These are phyloP conservation scores for Cytospora piceae DNA, from an alignment of 2,329 filamentous ascomycete species.

Conservation along the genomic window DNA sequence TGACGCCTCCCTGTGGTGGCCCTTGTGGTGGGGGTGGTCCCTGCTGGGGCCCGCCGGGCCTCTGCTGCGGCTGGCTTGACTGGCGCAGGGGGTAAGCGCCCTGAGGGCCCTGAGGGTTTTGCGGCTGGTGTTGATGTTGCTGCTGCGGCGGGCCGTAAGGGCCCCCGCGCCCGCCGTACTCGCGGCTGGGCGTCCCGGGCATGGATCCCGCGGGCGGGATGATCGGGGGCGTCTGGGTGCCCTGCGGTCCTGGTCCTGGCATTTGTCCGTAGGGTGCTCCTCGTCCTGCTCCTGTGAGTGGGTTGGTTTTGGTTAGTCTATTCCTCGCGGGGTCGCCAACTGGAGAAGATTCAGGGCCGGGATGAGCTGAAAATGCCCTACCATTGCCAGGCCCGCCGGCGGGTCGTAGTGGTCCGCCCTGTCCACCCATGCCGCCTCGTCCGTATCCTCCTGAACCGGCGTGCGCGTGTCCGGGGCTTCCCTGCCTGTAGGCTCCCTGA, in stretches of 20 bases:
- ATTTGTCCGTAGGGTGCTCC: slow-evolving; percentile 26
- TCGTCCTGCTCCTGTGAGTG: slow-evolving; percentile 35
- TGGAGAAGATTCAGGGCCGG: slow-evolving; percentile 38
- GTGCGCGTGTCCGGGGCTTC: slow-evolving; percentile 43
- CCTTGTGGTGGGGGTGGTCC: slow-evolving; percentile 5
- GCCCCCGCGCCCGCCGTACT: slow-evolving; percentile 28
- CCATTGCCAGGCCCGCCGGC: slow-evolving; percentile 27
- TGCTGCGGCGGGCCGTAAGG: slow-evolving; percentile 22
- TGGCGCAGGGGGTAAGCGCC: slow-evolving; percentile 13
- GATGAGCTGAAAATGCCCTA: slow-evolving; percentile 17
- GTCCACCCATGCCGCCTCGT: slow-evolving; percentile 32
- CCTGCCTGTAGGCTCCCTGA: slow-evolving; percentile 46
- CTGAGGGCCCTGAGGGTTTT: not conserved
- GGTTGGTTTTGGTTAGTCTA: slow-evolving; percentile 45
- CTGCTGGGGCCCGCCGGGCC: not conserved
- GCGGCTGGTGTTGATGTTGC: not conserved
- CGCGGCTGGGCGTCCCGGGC: slow-evolving; percentile 32
- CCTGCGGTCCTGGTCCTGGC: not conserved
- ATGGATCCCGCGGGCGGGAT: slow-evolving; percentile 31
- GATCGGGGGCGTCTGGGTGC: slow-evolving; percentile 31
- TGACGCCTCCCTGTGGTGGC: not conserved
- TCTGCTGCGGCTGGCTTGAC: slow-evolving; percentile 22
- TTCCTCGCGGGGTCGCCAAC: slow-evolving; percentile 42
- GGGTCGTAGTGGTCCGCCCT: slow-evolving; percentile 27
- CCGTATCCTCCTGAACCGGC: slow-evolving; percentile 23